A percentile compares a stretch with the other conserved stretches of the same genome.
Evolutionary conservation across 2,329 filamentous ascomycete genomes (phyloP).

Genomic region (Biscogniauxia marginata): DNA sequence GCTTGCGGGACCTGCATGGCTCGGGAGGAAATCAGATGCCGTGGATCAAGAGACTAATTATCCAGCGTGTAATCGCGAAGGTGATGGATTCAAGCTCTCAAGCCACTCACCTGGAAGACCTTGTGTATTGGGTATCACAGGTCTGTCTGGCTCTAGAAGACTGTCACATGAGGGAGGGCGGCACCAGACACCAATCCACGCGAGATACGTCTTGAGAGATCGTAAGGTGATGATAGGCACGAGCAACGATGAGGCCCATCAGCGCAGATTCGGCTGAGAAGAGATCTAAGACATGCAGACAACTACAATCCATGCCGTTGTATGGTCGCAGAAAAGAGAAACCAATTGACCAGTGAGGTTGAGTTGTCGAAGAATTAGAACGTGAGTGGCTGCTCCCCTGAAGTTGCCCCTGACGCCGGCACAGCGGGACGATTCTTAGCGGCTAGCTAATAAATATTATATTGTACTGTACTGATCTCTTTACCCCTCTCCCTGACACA

Average conservation of each 20-base stretch:
- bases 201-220: background rate
- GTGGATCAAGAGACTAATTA: background rate
- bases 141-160: background rate
- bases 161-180: background rate
- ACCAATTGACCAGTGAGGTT: conserved; percentile 18
- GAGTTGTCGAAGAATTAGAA: conserved; percentile 8
- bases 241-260: background rate
- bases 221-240: background rate
- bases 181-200: background rate
- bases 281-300: conserved; percentile 15
- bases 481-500: conserved; percentile 7
- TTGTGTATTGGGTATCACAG: background rate
- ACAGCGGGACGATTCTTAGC: conserved; percentile 15
- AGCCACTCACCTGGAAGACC: background rate
- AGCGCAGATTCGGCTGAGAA: background rate
- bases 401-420: conserved; percentile 15
- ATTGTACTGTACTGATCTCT: too few relatives aligned
- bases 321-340: conserved; percentile 6
- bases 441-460: conserved; percentile 5
- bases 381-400: conserved; percentile 20
- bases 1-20: background rate
- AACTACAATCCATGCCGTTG: conserved; percentile 3
- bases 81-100: background rate
- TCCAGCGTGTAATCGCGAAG: too few relatives aligned
- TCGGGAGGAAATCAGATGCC: background rate